Evolutionary conservation across 176 grass and related monocot genomes (phyloP).

Genomic region (Avena eriantha): DNA sequence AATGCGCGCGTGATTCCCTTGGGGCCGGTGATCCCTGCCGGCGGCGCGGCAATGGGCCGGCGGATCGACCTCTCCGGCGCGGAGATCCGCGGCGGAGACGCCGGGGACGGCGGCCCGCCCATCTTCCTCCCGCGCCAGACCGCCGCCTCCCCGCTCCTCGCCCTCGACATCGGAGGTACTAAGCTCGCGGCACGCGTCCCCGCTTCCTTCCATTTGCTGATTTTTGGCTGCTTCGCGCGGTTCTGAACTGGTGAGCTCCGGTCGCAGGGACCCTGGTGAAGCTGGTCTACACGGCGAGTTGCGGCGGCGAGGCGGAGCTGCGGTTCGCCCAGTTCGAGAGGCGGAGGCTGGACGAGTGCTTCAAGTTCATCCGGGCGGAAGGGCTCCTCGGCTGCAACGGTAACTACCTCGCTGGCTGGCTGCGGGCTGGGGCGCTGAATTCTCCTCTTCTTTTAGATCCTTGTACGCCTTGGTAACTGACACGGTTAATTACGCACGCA

Average conservation of each 20-base stretch:
- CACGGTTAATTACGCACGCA: not conserved
- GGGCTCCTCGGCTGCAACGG: conserved; percentile 64
- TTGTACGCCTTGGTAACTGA: not conserved
- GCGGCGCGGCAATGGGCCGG: not conserved
- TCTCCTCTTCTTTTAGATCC: not conserved
- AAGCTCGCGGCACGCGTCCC: not conserved
- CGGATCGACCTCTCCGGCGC: conserved; percentile 70
- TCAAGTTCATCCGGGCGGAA: conserved; percentile 62
- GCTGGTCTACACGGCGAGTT: conserved; percentile 78
- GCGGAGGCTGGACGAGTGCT: conserved; percentile 76
- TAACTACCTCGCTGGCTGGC: not conserved
- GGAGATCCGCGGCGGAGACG: conserved; percentile 63
- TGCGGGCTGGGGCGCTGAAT: not conserved
- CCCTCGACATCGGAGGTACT: conserved; percentile 85
- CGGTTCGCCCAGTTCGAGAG: conserved; percentile 88
- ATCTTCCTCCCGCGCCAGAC: conserved; percentile 82
- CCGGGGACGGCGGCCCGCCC: conserved; percentile 59
- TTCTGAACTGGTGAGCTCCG: not conserved
- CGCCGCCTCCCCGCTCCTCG: conserved; percentile 66
- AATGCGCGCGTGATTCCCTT: conserved; percentile 44
- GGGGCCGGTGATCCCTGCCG: not conserved
- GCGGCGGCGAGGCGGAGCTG: conserved; percentile 56
- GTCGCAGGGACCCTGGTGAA: conserved; percentile 84
- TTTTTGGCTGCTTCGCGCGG: not conserved
- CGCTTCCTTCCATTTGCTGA: not conserved